Percentiles rank a stretch among this genome's conserved stretches.
Evolutionary conservation across 306 rosid species (phyloP).

Genomic region (Quercus mongolica): DNA sequence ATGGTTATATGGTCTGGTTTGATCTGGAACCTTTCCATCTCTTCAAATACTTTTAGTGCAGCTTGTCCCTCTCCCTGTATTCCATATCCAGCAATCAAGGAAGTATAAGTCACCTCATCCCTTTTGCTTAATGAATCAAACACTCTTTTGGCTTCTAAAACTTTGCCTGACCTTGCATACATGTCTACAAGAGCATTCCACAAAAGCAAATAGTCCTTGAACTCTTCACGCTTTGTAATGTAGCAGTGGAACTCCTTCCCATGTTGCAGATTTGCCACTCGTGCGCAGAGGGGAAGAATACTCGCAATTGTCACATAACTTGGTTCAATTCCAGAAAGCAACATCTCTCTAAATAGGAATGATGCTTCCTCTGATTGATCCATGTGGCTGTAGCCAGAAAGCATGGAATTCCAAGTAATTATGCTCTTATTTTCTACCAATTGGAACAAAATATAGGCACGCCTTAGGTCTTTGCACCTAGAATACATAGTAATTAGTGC

Average conservation of each 20-base stretch:
- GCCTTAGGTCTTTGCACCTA: constrained; percentile 65
- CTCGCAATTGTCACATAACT: constrained; percentile 76
- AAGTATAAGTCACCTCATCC: constrained; percentile 83
- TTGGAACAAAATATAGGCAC: constrained; percentile 56
- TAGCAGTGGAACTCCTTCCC: constrained; percentile 91
- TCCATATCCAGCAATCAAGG: constrained; percentile 82
- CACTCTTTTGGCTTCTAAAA: constrained; percentile 64
- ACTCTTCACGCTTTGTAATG: constrained; percentile 51
- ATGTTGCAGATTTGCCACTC: constrained; percentile 77
- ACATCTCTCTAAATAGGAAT: constrained; percentile 69
- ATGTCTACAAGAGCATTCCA: constrained; percentile 87
- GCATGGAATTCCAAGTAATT: constrained; percentile 81
- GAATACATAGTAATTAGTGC: constrained; percentile 90
- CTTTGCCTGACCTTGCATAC: constrained; percentile 86
- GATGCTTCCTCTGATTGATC: constrained; percentile 71
- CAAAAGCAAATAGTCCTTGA: constrained; percentile 44
- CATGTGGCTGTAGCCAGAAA: constrained; percentile 66
- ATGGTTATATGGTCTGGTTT: constrained; percentile 78
- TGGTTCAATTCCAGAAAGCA: constrained; percentile 57
- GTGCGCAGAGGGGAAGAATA: constrained; percentile 87
- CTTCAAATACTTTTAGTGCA: constrained; percentile 69
- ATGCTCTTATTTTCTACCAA: constrained; percentile 43
- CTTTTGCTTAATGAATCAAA: constrained; percentile 60
- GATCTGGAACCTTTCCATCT: constrained; percentile 54
- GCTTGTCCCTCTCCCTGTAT: constrained; percentile 71